These are phyloP conservation scores for Lunularia cruciata DNA, from an alignment of 225 moss, liverwort and hornwort genomes.

Conservation along the genomic window DNA sequence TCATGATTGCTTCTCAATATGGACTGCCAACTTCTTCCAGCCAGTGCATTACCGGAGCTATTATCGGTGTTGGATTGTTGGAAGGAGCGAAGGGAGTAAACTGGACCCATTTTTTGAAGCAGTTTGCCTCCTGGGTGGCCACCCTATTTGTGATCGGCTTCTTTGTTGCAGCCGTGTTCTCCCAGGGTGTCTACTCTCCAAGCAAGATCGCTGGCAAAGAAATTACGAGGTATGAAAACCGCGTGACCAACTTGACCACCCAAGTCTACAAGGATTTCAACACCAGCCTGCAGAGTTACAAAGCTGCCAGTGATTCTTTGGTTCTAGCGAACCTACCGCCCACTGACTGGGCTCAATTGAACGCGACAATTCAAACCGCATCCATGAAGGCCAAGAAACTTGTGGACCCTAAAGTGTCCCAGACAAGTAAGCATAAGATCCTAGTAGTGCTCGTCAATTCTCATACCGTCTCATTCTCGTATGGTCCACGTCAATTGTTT, in stretches of 20 bases:
- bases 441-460: too few relatives aligned
- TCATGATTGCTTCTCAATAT: slow-evolving; percentile 66
- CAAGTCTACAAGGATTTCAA: slow-evolving; percentile 47
- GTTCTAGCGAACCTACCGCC: slow-evolving; percentile 24
- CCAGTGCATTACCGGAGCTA: slow-evolving; percentile 54
- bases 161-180: slow-evolving; percentile 41
- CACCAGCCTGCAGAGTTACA: slow-evolving; percentile 31
- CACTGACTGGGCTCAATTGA: slow-evolving; percentile 33
- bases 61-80: slow-evolving; percentile 55
- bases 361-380: slow-evolving; percentile 34
- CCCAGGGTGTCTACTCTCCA: slow-evolving; percentile 56
- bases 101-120: slow-evolving; percentile 46
- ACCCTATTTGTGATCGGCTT: slow-evolving; percentile 48
- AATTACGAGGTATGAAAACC: slow-evolving; percentile 25
- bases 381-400: slow-evolving; percentile 30
- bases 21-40: slow-evolving; percentile 61
- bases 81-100: slow-evolving; percentile 53
- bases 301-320: slow-evolving; percentile 23
- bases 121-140: slow-evolving; percentile 48
- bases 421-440: slow-evolving; percentile 2
- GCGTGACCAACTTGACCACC: slow-evolving; percentile 31
- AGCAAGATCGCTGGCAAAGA: slow-evolving; percentile 33
- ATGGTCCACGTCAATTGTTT: too few relatives aligned
- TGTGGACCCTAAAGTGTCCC: slow-evolving; percentile 27
- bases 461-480: too few relatives aligned